Evolutionary conservation across 352 stramenopile genomes (phyloP), one percentile per base, ranked within the genome.

Genomic region (Thraustotheca clavata): DNA sequence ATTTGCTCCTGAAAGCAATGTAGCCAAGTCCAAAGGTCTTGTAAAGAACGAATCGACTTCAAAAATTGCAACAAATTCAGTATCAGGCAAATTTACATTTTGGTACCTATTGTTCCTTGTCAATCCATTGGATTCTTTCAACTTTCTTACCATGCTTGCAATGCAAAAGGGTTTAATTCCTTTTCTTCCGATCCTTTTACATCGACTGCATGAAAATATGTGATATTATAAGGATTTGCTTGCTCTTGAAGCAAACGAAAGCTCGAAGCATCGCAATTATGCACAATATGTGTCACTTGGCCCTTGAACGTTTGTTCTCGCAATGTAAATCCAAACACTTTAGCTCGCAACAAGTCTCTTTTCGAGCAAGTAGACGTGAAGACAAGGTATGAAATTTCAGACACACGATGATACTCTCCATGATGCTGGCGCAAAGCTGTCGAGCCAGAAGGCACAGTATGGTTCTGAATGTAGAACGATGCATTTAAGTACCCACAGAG

Each of bases 11-110:
- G 70, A 60, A 34, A 83, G 79, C 22, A 94, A 70, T 48, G 80
- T 85, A 71, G 71, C 79, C 67, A 94, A 75, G 59, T 91, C 82
- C 14, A 88, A 9, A 24, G 83, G 78, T 71, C 91, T 89, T 41
- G 80, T 88, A 60, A 94, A 90, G 60, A 91, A 78, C 24, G 82
- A 77, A 67, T 94, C 82, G 65, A 72, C 87, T 60, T 94, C 84
- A 0, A 91, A 77, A 11, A 87, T 67, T 77, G 89, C 87, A 46
- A 94, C 67, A 50, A 84, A 89, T 46, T 88, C 81, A 43, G 88
- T 74, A 18, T 40, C 26, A 9, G 38, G 11, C 16, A 65, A 20
- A 7, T 31, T 27, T 11, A n/a, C 6, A 40, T 40, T 33, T 8
- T 35, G 16, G 43, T 20, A 31, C 43, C 43, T 52, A 24, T 18